Conservation (phyloP, 768 basidiomycete genomes). For the Boletus huronensis region DNA sequence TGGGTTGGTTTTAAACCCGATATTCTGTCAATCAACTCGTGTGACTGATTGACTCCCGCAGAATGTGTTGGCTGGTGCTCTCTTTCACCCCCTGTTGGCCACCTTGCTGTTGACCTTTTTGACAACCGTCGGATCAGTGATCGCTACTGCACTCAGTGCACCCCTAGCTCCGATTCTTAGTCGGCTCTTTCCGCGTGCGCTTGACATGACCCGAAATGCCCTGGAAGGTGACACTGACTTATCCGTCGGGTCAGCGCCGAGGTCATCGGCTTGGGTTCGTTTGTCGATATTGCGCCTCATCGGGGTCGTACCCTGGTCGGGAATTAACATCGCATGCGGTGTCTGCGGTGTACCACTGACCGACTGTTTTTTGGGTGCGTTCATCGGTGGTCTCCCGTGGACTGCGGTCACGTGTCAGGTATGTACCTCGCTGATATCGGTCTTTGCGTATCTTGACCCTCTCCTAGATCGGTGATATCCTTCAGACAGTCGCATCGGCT, state of each 20-base stretch:
- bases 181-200: conserved; percentile 76
- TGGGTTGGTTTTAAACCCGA: conserved; percentile 53
- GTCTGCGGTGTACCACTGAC: conserved; percentile 76
- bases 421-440: conserved; percentile 25
- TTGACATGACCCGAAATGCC: conserved; percentile 80
- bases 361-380: conserved; percentile 77
- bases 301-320: conserved; percentile 95
- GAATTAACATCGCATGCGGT: conserved; percentile 95
- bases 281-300: conserved; percentile 84
- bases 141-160: conserved; percentile 73
- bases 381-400: conserved; percentile 85
- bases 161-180: conserved; percentile 84
- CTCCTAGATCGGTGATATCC: conserved; percentile 76
- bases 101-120: conserved; percentile 78
- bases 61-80: conserved; percentile 88
- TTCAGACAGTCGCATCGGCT: conserved; percentile 76
- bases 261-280: conserved; percentile 69
- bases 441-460: conserved; percentile 13
- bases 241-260: conserved; percentile 34
- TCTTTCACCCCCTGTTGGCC: conserved; percentile 80
- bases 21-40: not conserved
- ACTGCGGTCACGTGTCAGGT: conserved; percentile 91
- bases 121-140: conserved; percentile 83
- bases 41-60: conserved; percentile 32
- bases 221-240: conserved; percentile 63